Evolutionary conservation across 176 grass and related monocot genomes (phyloP).

Genomic region (Carex cristatella): DNA sequence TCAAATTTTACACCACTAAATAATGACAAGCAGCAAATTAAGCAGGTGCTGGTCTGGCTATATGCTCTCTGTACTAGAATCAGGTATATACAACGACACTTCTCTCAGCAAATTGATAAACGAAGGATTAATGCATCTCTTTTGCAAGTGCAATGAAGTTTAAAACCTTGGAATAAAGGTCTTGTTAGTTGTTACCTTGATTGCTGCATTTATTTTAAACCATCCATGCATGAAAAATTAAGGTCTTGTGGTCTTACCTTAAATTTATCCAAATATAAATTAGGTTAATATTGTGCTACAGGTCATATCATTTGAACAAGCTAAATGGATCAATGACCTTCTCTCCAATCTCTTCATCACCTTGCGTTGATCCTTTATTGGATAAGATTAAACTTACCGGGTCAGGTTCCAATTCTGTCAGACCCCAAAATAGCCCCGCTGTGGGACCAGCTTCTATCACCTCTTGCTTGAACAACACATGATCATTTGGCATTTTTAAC

Average conservation of each 20-base stretch:
- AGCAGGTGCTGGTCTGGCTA: neutral
- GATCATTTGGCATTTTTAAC: constrained; percentile 1
- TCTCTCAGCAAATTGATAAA: neutral
- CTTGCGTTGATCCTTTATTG: neutral
- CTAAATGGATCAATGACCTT: constrained; percentile 43
- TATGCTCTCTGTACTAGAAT: neutral
- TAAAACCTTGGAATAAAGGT: neutral
- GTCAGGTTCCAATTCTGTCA: constrained; percentile 20
- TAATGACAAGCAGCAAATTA: neutral
- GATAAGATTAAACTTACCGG: constrained; percentile 36
- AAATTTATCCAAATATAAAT: neutral
- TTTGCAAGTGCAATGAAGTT: neutral
- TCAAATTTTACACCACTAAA: neutral
- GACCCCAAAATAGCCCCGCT: neutral
- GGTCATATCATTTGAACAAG: constrained; percentile 39
- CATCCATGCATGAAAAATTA: neutral
- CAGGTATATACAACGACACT: neutral
- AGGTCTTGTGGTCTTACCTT: constrained; percentile 4
- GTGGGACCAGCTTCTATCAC: neutral
- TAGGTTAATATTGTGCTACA: neutral
- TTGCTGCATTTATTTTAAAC: neutral
- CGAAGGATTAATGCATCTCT: neutral
- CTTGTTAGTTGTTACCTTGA: neutral
- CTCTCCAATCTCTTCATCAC: constrained; percentile 22
- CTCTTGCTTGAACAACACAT: constrained; percentile 31